These are phyloP conservation scores for Solanum appendiculatum DNA, from an alignment of 257 asterid species.

Conservation along the genomic window DNA sequence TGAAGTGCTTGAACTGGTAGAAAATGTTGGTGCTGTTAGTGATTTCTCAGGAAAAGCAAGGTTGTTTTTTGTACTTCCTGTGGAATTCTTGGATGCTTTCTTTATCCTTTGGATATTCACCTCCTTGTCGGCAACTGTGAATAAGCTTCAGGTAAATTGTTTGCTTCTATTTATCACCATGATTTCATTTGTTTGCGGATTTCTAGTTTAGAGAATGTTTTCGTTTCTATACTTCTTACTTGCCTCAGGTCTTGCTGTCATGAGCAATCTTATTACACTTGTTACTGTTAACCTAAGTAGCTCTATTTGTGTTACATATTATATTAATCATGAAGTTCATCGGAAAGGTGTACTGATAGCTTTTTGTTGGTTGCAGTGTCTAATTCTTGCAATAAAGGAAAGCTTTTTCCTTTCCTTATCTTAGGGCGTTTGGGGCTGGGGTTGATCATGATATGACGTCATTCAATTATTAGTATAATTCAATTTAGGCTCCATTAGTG, in stretches of 20 bases:
- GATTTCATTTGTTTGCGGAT: background rate
- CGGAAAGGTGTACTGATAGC: background rate
- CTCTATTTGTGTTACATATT: background rate
- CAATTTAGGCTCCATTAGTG: background rate
- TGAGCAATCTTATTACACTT: background rate
- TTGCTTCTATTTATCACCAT: background rate
- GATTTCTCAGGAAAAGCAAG: constrained; percentile 93
- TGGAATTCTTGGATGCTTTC: constrained; percentile 89
- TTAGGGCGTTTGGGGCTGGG: background rate
- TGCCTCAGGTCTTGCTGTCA: background rate
- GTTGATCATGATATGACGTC: background rate
- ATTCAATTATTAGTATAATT: background rate
- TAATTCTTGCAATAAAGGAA: background rate
- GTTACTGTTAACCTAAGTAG: background rate
- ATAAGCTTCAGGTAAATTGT: constrained; percentile 87
- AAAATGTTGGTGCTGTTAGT: constrained; percentile 86
- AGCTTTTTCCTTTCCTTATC: background rate
- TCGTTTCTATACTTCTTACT: background rate
- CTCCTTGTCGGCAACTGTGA: constrained; percentile 75
- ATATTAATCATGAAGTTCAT: background rate
- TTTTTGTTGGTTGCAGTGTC: background rate
- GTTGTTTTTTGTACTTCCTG: constrained; percentile 78
- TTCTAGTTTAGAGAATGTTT: background rate
- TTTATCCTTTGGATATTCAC: constrained; percentile 94
- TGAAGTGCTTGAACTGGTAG: constrained; percentile 77